Percentiles rank a stretch among this genome's conserved stretches.
These are phyloP conservation scores for Cladosporium cucumerinum DNA, from an alignment of 2,329 filamentous ascomycete species.

Conservation along the genomic window DNA sequence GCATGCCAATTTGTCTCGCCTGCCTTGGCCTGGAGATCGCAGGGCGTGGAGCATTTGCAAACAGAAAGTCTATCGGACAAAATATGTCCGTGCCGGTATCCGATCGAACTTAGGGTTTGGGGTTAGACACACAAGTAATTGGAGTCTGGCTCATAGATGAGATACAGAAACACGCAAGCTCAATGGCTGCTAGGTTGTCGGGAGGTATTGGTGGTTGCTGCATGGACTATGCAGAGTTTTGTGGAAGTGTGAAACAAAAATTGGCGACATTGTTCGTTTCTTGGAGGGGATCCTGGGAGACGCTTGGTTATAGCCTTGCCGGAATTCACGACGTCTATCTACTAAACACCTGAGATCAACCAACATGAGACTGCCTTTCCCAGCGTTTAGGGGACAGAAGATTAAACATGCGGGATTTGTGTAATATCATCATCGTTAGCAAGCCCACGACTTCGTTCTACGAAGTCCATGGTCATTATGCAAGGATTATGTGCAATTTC, in stretches of 20 bases:
- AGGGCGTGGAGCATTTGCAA: not conserved
- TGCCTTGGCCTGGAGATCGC: constrained; percentile 1
- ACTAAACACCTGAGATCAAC: no score
- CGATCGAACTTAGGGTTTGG: not conserved
- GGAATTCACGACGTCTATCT: no score
- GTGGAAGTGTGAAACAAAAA: not conserved
- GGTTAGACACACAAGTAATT: not conserved
- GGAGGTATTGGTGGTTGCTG: not conserved
- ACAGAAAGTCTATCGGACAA: not conserved
- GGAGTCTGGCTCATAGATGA: no score
- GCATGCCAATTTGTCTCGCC: constrained; percentile 1
- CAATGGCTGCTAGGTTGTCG: not conserved
- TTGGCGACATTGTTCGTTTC: not conserved
- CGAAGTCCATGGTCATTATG: not conserved
- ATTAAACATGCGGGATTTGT: no score
- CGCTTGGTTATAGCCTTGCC: no score
- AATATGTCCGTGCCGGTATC: not conserved
- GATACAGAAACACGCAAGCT: not conserved
- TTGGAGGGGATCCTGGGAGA: not conserved
- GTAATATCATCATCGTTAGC: not conserved
- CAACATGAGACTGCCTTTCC: no score
- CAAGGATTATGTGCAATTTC: not conserved
- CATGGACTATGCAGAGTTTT: not conserved
- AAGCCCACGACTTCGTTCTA: not conserved
- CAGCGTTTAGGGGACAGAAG: no score